phyloP scores from a whole-genome alignment of 2,329 filamentous ascomycete species.

The Pseudogymnoascus sp. region DNA sequence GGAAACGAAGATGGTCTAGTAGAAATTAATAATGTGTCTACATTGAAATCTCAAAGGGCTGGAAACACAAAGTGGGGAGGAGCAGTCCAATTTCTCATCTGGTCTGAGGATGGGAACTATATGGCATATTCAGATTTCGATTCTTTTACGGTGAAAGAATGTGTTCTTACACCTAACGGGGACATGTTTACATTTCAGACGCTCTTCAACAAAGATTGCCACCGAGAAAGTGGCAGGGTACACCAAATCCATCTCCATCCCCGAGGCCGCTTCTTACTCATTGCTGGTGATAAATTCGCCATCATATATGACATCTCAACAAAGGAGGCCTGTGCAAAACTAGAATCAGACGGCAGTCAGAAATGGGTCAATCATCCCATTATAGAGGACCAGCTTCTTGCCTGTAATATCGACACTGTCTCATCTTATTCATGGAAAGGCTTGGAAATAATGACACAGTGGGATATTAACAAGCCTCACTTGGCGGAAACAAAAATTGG shows the following conservation, averaged over 20 bases:
- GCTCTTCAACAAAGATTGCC: neutral
- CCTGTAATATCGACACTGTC: neutral
- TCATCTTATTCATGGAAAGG: neutral
- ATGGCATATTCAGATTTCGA: neutral
- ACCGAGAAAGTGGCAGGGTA: neutral
- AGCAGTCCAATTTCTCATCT: neutral
- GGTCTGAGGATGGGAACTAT: neutral
- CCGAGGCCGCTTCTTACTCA: neutral
- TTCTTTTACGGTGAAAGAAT: neutral
- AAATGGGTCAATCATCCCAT: neutral
- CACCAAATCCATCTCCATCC: neutral
- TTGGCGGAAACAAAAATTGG: neutral
- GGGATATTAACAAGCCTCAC: neutral
- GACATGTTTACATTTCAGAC: neutral
- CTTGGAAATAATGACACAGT: neutral
- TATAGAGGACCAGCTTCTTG: neutral
- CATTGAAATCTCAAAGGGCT: neutral
- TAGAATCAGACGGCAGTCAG: neutral
- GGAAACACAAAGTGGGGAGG: neutral
- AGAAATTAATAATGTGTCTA: neutral
- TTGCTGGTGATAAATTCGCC: neutral
- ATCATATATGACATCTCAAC: neutral
- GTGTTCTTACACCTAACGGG: neutral
- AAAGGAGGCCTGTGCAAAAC: neutral
- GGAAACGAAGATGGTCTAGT: constrained; percentile 15